Evolutionary conservation across 2,329 filamentous ascomycete genomes (phyloP), one percentile per base, ranked within the genome.

Genomic region (Diplodia intermedia): DNA sequence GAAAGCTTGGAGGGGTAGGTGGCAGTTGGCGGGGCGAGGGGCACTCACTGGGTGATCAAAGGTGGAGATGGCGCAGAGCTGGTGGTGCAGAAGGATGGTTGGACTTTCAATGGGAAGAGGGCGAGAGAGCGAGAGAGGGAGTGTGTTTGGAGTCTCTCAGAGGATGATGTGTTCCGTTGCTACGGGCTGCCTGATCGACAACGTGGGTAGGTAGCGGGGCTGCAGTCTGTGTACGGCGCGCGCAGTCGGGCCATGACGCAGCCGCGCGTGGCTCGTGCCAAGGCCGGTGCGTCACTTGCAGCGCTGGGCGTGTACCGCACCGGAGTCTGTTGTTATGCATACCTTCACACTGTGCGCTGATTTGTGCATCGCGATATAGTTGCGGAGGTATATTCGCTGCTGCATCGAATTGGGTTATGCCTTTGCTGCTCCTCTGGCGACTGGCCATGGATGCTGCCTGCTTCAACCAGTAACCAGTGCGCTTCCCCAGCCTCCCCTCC

Each of bases 181-280:
- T 52, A 36, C 31, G 60, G 40, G 29, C 38, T 20, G 60, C 60
- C 60, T 63, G 60, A 63, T 63, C 60, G 60, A 63, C 60, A 62
- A 18, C 33, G n/a, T 23, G n/a, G 18, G 38, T 57, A 36, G 54
- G 43, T 47, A 47, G 43, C 33, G 54, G 54, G 40, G 57, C 57
- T 40, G 15, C n/a, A 5, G 29, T 20, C 15, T 18, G 38, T 12
- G 33, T 23, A 15, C n/a, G 20, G 36, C 23, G 33, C 38, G 20
- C 36, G 55, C 36, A 38, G 36, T 20, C 20, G 33, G 18, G 23
- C 40, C 36, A 63, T 63, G 60, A 63, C 60, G 60, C 60, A 63
- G 60, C 23, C 60, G 38, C 29, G 26, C 60, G 38, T 63, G 60
- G 60, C 60, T 63, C 60, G 60, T 63, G 60, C 60, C 31, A 63